These are phyloP conservation scores for Aspergillus phoenicis DNA, from an alignment of 2,329 filamentous ascomycete genomes.

Conservation along the genomic window DNA sequence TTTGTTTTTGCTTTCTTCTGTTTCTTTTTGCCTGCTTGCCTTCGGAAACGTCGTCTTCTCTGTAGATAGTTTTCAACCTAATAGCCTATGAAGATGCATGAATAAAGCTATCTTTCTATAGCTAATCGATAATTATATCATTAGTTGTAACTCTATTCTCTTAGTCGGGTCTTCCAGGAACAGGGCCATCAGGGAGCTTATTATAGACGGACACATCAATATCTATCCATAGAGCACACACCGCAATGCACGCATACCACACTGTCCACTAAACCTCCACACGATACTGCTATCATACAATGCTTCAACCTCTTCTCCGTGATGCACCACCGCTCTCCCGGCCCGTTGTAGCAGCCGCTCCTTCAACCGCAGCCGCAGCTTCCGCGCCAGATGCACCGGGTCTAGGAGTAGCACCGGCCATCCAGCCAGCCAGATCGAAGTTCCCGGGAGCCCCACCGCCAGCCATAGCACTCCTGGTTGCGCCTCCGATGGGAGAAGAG, in stretches of 20 bases:
- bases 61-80: not conserved
- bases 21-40: not conserved
- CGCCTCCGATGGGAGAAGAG: constrained; percentile 65
- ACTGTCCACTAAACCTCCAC: too few relatives aligned
- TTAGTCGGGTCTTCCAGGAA: too few relatives aligned
- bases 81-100: not conserved
- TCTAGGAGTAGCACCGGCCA: constrained; percentile 58
- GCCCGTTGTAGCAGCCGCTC: constrained; percentile 29
- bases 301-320: not conserved
- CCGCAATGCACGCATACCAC: not conserved
- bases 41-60: not conserved
- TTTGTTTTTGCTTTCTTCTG: constrained; percentile 5
- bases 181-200: too few relatives aligned
- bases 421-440: constrained; percentile 69
- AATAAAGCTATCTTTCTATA: not conserved
- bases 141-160: too few relatives aligned
- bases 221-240: not conserved
- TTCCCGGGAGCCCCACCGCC: constrained; percentile 59
- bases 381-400: constrained; percentile 25
- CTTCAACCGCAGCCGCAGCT: constrained; percentile 27
- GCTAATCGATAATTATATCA: too few relatives aligned
- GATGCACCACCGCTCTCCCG: constrained; percentile 32
- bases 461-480: constrained; percentile 62
- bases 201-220: too few relatives aligned
- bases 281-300: not conserved